phyloP scores from a whole-genome alignment of 805 yeast genomes.

The Metschnikowia hibisci region DNA sequence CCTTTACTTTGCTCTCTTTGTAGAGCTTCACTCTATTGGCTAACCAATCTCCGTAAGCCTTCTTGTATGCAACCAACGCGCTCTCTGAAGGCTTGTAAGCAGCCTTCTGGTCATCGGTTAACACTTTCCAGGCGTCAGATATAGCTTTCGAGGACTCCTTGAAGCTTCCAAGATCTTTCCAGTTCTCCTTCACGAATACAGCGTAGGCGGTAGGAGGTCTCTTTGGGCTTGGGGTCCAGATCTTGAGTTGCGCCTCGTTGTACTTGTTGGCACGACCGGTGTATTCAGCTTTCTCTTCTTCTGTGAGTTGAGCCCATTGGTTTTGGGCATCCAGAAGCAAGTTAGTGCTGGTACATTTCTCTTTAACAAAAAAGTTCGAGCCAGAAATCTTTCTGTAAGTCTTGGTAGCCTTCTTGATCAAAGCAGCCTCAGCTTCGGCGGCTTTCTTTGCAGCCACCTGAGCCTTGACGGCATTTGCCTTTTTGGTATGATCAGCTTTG shows the following conservation, averaged over 20 bases:
- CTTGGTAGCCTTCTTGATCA: conserved; percentile 22
- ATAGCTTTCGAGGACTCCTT: conserved; percentile 26
- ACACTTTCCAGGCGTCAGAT: conserved; percentile 28
- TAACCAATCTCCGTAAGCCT: conserved; percentile 29
- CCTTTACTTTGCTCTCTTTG: conserved; percentile 2
- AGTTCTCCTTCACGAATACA: conserved; percentile 26
- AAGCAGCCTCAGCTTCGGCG: conserved; percentile 10
- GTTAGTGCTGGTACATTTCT: conserved; percentile 13
- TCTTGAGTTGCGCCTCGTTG: conserved; percentile 24
- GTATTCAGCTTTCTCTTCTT: conserved; percentile 26
- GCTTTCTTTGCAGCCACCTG: conserved; percentile 12
- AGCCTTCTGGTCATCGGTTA: conserved; percentile 27
- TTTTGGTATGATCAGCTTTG: no score
- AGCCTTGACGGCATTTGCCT: conserved; percentile 9
- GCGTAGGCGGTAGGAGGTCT: conserved; percentile 31
- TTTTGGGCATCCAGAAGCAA: conserved; percentile 18
- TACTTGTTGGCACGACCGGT: conserved; percentile 24
- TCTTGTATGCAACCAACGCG: conserved; percentile 20
- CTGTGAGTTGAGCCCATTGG: conserved; percentile 27
- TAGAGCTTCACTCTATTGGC: conserved; percentile 25
- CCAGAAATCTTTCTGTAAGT: conserved; percentile 22
- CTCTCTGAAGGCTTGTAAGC: conserved; percentile 20
- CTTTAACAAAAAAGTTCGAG: conserved; percentile 25
- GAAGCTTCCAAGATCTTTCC: conserved; percentile 21
- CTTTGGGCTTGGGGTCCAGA: conserved; percentile 33